Conservation (phyloP, 2,329 filamentous ascomycete species). For the Penicillium sp. region DNA sequence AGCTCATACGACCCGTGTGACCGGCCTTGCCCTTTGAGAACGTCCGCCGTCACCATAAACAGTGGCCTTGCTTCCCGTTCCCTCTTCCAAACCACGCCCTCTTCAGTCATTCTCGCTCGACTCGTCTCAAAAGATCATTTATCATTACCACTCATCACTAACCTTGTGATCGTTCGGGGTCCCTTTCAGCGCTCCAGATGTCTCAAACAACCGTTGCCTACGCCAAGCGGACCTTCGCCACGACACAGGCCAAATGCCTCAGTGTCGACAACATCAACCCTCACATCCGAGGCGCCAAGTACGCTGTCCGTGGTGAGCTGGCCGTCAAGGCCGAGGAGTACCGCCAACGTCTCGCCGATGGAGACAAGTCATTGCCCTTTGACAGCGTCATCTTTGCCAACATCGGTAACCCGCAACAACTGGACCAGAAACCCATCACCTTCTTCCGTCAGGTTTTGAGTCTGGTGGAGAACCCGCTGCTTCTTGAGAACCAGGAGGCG, state of each 20-base stretch:
- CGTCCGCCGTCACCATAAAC: neutral
- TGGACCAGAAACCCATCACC: constrained; percentile 98
- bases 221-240: constrained; percentile 41
- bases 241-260: constrained; percentile 48
- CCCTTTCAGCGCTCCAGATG: constrained; percentile 22
- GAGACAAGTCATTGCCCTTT: constrained; percentile 64
- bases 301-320: constrained; percentile 93
- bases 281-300: constrained; percentile 78
- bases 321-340: constrained; percentile 91
- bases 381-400: constrained; percentile 90
- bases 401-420: constrained; percentile 97
- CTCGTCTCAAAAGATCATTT: neutral
- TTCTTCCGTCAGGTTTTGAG: constrained; percentile 97
- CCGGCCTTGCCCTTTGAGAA: no score
- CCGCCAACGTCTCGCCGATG: constrained; percentile 61
- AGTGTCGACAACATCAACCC: constrained; percentile 87
- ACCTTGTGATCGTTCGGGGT: constrained; percentile 1
- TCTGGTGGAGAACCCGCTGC: constrained; percentile 78
- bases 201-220: constrained; percentile 23
- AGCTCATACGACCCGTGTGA: no score
- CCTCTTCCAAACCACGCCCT: neutral
- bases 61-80: neutral
- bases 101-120: neutral
- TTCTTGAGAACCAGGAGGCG: constrained; percentile 78
- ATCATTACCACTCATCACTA: constrained; percentile 6